Base-by-base conservation (phyloP, 148 eudicot genomes). In the Chenopodium quinoa region DNA sequence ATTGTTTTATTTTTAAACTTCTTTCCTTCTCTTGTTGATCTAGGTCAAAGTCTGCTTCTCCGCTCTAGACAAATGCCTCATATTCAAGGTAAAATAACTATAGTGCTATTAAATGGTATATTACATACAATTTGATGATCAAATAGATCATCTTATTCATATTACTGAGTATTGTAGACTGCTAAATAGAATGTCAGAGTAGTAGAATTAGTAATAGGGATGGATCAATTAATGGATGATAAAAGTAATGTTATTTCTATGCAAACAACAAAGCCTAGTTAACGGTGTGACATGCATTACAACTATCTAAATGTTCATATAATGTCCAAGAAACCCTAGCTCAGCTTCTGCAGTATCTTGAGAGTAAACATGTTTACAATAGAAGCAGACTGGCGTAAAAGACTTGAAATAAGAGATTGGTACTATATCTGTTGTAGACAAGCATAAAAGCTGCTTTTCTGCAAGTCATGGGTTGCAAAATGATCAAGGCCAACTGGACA, bases 31-130 rank as follows among this genome's bases (percentile, higher is more conserved):
- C 2, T 40, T 76, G 23, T 62, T 72, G 71, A 27, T 66, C 78
- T 70, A 81, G 80, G 67, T 82, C 80, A 72, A 82, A 73, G 71
- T 78, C 84, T 71, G 81, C 84, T 44, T 82, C 77, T 2, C 78
- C 81, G 11, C 81, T 17, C 29, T 82, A 82, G 77, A 73, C 48
- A 72, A 73, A 17, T 29, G 56, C 23, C 34, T 14, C 6, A 52
- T 47, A 19, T 11, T 17, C 23, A 62, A 63, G 73, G 37, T 27
- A 60, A 20, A 25, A 9, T 37, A 25, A 70, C 32, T 52, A 17
- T 17, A 1, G 22, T 9, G 29, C 68, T 66, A 14, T 50, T 48
- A 47, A 22, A 32, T 56, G 29, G 14, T 40, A 50, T 48, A 70
- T 52, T 10, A 46, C 50, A 9, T 13, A 56, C 1, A 34, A 37